phyloP scores from a whole-genome alignment of 768 basidiomycete genomes.

The Butyriboletus loyo region DNA sequence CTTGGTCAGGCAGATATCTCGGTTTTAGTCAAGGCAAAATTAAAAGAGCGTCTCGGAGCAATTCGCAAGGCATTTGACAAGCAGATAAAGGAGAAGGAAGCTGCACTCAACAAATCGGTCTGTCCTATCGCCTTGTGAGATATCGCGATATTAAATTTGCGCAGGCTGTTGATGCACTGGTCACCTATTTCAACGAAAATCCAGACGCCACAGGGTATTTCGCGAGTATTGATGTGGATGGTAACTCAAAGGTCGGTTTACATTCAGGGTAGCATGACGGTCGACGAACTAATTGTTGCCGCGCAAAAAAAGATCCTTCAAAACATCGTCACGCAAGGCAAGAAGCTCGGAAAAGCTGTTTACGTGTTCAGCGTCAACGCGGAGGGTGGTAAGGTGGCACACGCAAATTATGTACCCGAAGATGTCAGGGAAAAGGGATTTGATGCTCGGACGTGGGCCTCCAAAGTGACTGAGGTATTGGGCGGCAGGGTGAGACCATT shows the following conservation, averaged over 20 bases:
- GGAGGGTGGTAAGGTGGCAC: constrained; percentile 72
- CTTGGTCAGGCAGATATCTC: constrained; percentile 89
- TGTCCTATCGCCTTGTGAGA: constrained; percentile 13
- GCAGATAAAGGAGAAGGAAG: constrained; percentile 77
- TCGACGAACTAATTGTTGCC: neutral
- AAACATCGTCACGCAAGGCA: constrained; percentile 70
- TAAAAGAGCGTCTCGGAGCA: constrained; percentile 68
- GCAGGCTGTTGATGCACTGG: constrained; percentile 69
- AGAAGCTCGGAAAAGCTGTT: constrained; percentile 75
- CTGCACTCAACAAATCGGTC: constrained; percentile 74
- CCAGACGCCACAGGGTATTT: constrained; percentile 68
- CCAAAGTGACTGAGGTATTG: constrained; percentile 68
- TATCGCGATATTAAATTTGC: neutral
- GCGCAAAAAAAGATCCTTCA: constrained; percentile 53
- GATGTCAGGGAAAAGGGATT: constrained; percentile 59
- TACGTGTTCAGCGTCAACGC: constrained; percentile 84
- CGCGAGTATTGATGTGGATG: constrained; percentile 69
- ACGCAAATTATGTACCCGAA: constrained; percentile 80
- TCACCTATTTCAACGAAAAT: constrained; percentile 75
- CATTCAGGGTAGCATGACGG: neutral
- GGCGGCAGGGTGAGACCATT: constrained; percentile 80
- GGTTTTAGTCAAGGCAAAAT: constrained; percentile 71
- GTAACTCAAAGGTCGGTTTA: constrained; percentile 73
- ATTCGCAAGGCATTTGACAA: constrained; percentile 85
- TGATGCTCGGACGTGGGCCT: constrained; percentile 88